These are phyloP conservation scores for Fusarium albidum DNA, from an alignment of 2,329 filamentous ascomycete species.

Conservation along the genomic window DNA sequence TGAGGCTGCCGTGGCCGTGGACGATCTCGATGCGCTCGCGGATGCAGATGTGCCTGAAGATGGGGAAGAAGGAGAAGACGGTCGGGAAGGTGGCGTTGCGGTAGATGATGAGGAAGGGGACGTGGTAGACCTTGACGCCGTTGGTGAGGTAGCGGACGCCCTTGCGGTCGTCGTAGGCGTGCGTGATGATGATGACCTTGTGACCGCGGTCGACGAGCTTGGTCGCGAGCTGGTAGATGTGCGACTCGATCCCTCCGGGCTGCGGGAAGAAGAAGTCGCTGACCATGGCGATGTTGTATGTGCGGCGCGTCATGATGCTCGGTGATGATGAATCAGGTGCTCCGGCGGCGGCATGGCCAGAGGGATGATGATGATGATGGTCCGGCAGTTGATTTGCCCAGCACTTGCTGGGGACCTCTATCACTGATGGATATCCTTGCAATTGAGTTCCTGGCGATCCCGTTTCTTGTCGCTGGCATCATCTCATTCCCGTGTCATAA, in stretches of 20 bases:
- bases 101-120: slow-evolving; percentile 96
- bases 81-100: slow-evolving; percentile 93
- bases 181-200: slow-evolving; percentile 97
- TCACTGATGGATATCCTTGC: background rate
- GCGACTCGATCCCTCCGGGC: slow-evolving; percentile 94
- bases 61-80: slow-evolving; percentile 97
- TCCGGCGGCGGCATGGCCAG: slow-evolving; percentile 28
- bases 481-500: too few relatives aligned
- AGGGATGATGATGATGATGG: too few relatives aligned
- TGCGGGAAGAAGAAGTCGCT: slow-evolving; percentile 99
- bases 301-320: slow-evolving; percentile 62
- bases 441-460: background rate
- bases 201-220: slow-evolving; percentile 98
- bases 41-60: slow-evolving; percentile 96
- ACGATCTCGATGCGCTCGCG: slow-evolving; percentile 96
- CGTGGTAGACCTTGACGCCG: slow-evolving; percentile 96
- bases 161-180: slow-evolving; percentile 89
- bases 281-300: slow-evolving; percentile 85
- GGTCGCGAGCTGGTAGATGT: slow-evolving; percentile 96
- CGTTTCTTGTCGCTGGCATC: background rate
- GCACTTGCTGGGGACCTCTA: slow-evolving; percentile 16
- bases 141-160: slow-evolving; percentile 97
- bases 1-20: slow-evolving; percentile 94
- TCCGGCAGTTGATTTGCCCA: background rate
- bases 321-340: slow-evolving; percentile 32